Evolutionary conservation across 1,284 basidiomycete genomes (phyloP).

Genomic region (Heterobasidion irregulare): DNA sequence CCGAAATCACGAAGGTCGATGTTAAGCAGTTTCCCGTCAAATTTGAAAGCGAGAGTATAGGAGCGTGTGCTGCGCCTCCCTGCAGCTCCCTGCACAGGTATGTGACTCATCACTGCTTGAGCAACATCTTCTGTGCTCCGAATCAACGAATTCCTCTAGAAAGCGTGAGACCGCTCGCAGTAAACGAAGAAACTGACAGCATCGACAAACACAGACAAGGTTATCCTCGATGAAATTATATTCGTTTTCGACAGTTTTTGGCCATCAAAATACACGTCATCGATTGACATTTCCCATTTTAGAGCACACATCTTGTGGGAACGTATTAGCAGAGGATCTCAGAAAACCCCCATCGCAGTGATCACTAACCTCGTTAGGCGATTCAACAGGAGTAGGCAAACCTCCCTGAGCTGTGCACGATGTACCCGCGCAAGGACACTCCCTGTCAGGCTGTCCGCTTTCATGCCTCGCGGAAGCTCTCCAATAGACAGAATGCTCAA

Average conservation of each 20-base stretch:
- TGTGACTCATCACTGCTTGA: neutral
- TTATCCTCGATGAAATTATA: conserved; percentile 12
- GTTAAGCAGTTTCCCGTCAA: conserved; percentile 53
- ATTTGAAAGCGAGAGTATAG: conserved; percentile 38
- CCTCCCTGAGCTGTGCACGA: conserved; percentile 22
- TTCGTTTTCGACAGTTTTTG: conserved; percentile 34
- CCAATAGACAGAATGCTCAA: conserved; percentile 30
- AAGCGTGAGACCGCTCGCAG: neutral
- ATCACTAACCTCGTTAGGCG: conserved; percentile 23
- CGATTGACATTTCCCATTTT: conserved; percentile 48
- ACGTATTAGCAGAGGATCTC: neutral
- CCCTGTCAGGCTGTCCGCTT: conserved; percentile 25
- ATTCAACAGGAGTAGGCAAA: conserved; percentile 20
- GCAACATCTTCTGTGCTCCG: conserved; percentile 28
- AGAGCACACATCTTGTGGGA: conserved; percentile 21
- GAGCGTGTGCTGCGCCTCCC: conserved; percentile 37
- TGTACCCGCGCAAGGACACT: conserved; percentile 30
- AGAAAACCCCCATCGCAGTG: neutral
- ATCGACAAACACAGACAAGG: conserved; percentile 37
- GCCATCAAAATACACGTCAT: conserved; percentile 49
- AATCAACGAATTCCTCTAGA: conserved; percentile 29
- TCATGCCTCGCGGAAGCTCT: conserved; percentile 25
- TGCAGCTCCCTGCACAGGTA: conserved; percentile 35
- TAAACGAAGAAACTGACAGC: conserved; percentile 26
- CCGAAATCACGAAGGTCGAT: conserved; percentile 62